Evolutionary conservation across 164 flowering plant species (phyloP).

Genomic region (Saururus chinensis): DNA sequence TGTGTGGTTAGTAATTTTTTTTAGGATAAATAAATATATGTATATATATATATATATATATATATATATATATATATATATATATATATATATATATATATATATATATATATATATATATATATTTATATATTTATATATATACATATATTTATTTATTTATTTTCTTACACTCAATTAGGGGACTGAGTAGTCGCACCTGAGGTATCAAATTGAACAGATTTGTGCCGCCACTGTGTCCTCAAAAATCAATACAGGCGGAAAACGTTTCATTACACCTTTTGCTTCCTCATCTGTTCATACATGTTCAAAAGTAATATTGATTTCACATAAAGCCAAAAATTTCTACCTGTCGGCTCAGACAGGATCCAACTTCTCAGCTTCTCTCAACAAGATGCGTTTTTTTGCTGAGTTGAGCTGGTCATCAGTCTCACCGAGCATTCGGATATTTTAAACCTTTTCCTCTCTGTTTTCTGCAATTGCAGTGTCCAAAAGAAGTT

Average conservation of each 20-base stretch:
- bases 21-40: no score
- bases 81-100: no score
- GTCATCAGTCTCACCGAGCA: not conserved
- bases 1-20: no score
- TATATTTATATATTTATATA: no score
- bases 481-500: slow-evolving; percentile 1
- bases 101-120: no score
- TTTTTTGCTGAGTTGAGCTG: not conserved
- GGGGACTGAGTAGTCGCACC: not conserved
- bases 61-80: no score
- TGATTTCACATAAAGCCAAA: not conserved
- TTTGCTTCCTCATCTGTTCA: not conserved
- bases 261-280: not conserved
- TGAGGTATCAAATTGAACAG: no score
- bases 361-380: not conserved
- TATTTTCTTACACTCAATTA: no score
- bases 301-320: not conserved
- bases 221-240: not conserved
- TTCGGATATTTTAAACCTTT: not conserved
- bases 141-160: no score
- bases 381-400: not conserved
- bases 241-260: not conserved
- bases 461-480: slow-evolving; percentile 1
- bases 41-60: no score
- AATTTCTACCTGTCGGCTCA: slow-evolving; percentile 1